phyloP scores from a whole-genome alignment of 352 stramenopile genomes.

The Phytopythium delawarense region DNA sequence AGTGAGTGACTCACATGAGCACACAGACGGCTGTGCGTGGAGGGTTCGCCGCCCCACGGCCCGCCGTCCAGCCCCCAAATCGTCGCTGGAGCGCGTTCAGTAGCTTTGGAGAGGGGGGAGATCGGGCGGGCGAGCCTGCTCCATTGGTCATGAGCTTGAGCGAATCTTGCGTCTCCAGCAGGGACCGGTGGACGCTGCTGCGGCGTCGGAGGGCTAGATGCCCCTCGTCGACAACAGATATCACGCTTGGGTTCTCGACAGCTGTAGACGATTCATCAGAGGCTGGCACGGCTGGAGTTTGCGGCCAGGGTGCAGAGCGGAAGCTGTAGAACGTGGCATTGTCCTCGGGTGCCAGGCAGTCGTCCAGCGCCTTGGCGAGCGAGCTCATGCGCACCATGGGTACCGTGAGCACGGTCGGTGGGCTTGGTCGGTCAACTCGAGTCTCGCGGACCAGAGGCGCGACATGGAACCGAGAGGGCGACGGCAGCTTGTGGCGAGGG shows the following conservation, averaged over 20 bases:
- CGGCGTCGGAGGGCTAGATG: neutral
- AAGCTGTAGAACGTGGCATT: neutral
- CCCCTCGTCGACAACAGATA: neutral
- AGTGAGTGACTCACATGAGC: constrained; percentile 3
- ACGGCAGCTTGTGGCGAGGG: neutral
- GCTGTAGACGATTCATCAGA: neutral
- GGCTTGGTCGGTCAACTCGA: neutral
- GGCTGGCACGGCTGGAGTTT: neutral
- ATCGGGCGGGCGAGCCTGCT: constrained; percentile 11
- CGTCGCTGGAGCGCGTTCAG: constrained; percentile 5
- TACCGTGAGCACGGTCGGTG: neutral
- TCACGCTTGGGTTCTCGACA: neutral
- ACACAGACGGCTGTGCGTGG: neutral
- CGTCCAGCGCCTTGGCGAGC: constrained; percentile 20
- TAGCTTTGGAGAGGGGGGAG: neutral
- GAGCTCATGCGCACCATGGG: constrained; percentile 17
- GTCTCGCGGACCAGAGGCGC: neutral
- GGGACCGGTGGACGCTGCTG: constrained; percentile 9
- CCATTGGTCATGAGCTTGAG: constrained; percentile 21
- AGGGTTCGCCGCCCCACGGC: neutral
- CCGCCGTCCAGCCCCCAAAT: neutral
- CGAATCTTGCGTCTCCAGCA: constrained; percentile 37
- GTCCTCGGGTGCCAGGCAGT: constrained; percentile 11
- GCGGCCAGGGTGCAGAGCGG: neutral
- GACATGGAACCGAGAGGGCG: neutral